Conservation (phyloP, 371 early-diverging fungal genomes). For the Apophysomyces ossiformis region DNA sequence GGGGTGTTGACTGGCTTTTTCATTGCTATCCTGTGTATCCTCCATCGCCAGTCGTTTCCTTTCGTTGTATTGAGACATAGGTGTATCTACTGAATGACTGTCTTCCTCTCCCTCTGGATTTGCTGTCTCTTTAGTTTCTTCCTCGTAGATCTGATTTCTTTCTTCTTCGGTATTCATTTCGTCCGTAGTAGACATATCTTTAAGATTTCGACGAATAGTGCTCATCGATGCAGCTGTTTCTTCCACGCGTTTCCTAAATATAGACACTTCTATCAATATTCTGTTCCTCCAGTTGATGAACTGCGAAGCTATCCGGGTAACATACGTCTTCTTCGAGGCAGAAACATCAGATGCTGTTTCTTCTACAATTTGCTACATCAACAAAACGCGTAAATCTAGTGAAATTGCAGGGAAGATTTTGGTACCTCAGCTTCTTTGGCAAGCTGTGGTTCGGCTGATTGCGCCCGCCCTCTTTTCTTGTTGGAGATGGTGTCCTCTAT, state of each 20-base stretch:
- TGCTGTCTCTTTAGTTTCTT: slow-evolving; percentile 15
- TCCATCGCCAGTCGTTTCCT: slow-evolving; percentile 12
- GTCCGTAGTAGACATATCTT: slow-evolving; percentile 53
- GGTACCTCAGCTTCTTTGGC: slow-evolving; percentile 23
- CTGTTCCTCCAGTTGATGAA: slow-evolving; percentile 6
- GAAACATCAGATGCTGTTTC: slow-evolving; percentile 23
- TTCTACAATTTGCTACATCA: slow-evolving; percentile 12
- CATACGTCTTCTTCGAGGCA: slow-evolving; percentile 50
- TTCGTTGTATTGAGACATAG: slow-evolving; percentile 13
- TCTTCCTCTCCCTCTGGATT: slow-evolving; percentile 23
- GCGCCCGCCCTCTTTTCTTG: slow-evolving; percentile 51
- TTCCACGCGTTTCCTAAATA: slow-evolving; percentile 41
- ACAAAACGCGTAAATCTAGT: neutral
- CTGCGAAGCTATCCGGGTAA: neutral
- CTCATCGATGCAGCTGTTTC: slow-evolving; percentile 32
- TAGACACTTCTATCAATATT: slow-evolving; percentile 4
- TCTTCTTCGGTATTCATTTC: slow-evolving; percentile 24
- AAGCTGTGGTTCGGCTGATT: slow-evolving; percentile 43
- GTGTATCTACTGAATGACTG: slow-evolving; percentile 15
- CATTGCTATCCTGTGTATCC: neutral
- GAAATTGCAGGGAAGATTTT: neutral
- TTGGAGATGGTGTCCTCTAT: slow-evolving; percentile 42
- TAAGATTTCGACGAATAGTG: slow-evolving; percentile 48
- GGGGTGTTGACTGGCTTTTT: neutral
- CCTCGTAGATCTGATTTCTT: slow-evolving; percentile 11